Evolutionary conservation across 2,329 filamentous ascomycete species (phyloP).

Genomic region (Penicillium sp.): DNA sequence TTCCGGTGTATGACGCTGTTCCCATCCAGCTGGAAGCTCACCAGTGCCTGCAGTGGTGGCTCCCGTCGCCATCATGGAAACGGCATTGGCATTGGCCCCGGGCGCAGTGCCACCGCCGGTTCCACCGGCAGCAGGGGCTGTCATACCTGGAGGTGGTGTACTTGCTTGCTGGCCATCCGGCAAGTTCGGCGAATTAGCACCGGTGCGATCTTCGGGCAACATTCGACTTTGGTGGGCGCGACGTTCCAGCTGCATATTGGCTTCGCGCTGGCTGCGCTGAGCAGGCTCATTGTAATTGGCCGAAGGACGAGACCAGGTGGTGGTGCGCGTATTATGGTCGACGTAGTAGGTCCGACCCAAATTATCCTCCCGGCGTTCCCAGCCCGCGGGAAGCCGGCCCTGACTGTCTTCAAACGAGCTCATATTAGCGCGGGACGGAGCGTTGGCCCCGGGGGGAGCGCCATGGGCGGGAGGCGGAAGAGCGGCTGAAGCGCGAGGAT

Average conservation of each 20-base stretch:
- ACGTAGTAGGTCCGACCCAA: slow-evolving; percentile 96
- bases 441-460: slow-evolving; percentile 34
- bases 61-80: slow-evolving; percentile 91
- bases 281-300: slow-evolving; percentile 72
- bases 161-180: slow-evolving; percentile 49
- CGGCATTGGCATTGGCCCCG: slow-evolving; percentile 52
- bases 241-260: slow-evolving; percentile 88
- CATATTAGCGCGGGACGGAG: slow-evolving; percentile 57
- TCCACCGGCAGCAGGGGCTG: slow-evolving; percentile 26
- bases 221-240: slow-evolving; percentile 93
- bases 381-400: slow-evolving; percentile 84
- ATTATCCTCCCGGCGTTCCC: slow-evolving; percentile 95
- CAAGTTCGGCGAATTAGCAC: slow-evolving; percentile 83
- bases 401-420: slow-evolving; percentile 97
- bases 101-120: slow-evolving; percentile 37
- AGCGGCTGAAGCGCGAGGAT: slow-evolving; percentile 34
- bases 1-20: slow-evolving; percentile 92
- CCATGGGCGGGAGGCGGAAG: slow-evolving; percentile 43
- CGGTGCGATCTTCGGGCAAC: slow-evolving; percentile 90
- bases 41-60: slow-evolving; percentile 92
- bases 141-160: slow-evolving; percentile 45
- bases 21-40: slow-evolving; percentile 93
- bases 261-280: slow-evolving; percentile 76
- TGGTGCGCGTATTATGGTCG: slow-evolving; percentile 94
- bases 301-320: slow-evolving; percentile 93